Evolutionary conservation across 139 green algal genomes (phyloP), one percentile per base, ranked within the genome.

Genomic region (Chlorella sp.): DNA sequence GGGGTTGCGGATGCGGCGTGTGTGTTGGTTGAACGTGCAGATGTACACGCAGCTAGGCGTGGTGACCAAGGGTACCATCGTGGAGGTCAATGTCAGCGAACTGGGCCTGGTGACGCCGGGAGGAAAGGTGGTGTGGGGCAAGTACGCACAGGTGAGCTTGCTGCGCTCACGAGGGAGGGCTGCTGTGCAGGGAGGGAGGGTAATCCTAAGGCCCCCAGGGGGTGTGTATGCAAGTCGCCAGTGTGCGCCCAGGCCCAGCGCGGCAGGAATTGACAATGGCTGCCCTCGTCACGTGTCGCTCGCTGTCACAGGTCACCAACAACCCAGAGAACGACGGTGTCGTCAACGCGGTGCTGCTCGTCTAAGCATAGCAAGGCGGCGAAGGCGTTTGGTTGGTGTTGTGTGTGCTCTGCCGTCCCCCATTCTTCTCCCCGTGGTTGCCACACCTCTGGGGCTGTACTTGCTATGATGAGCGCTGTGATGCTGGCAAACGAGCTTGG

Each of bases 101-200:
- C 87, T 99, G 72, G 96, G 96, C 2, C 87, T 99, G 59, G 96
- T 99, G 1, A 99, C 96, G 27, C 96, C 96, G 1, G 96, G 89
- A 31, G 96, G 96, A 62, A 99, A 99, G 85, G 96, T 99, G 31
- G 96, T 99, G 36, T 99, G 96, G 96, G 96, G 96, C 76, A 98
- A 99, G 83, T 97, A 97, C 82, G 92, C 92, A 5, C 94, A 98
- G 86, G 87, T 97, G 36, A 65, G 67, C 23, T 70, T 59, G 6
- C 24, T 5, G 34, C 22, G 22, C 34, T 70, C 3, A 5, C 20
- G 22, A 60, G 4, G 5, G 4, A 49, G 23, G 3, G 27, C 30
- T 42, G 62, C 30, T 64, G 27, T 29, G 22, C 4, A n/a, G 30
- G 14, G 35, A 29, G 5, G 3, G 36, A 26, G 22, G 5, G 30